Evolutionary conservation across 331 rosid species (phyloP).

Genomic region (Rhamnella rubrinervis): DNA sequence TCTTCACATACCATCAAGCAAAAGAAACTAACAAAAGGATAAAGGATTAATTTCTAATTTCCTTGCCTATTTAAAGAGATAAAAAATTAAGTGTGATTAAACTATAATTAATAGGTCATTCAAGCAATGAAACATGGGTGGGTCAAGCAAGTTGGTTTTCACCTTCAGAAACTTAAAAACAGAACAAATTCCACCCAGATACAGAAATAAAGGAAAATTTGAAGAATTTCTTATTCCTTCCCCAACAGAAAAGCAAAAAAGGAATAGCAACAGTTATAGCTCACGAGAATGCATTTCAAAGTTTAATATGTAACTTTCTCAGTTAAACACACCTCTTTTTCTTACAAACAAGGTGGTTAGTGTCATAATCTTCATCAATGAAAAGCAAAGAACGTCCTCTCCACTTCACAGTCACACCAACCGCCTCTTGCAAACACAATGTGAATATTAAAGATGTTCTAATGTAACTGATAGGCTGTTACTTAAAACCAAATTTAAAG

Average conservation of each 20-base stretch:
- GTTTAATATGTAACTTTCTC: too few relatives aligned
- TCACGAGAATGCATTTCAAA: background rate
- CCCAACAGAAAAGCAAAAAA: background rate
- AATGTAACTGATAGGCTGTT: slow-evolving; percentile 36
- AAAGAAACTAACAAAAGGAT: slow-evolving; percentile 5
- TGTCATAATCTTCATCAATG: slow-evolving; percentile 69
- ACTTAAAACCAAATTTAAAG: slow-evolving; percentile 54
- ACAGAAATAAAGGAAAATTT: background rate
- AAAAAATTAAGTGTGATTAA: slow-evolving; percentile 4
- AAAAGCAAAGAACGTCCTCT: slow-evolving; percentile 73
- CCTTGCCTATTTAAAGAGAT: slow-evolving; percentile 17
- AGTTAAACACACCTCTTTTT: too few relatives aligned
- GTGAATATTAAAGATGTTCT: slow-evolving; percentile 58
- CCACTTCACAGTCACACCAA: slow-evolving; percentile 81
- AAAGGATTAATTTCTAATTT: background rate
- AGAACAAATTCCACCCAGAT: background rate
- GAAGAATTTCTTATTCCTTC: background rate
- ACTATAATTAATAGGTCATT: background rate
- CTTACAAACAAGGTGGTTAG: slow-evolving; percentile 24
- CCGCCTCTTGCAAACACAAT: slow-evolving; percentile 97
- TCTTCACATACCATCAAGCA: slow-evolving; percentile 37
- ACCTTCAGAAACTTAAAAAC: slow-evolving; percentile 4
- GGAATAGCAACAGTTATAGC: slow-evolving; percentile 3
- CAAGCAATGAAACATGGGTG: background rate
- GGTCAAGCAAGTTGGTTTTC: background rate